A percentile compares a stretch with the other conserved stretches of the same genome.
Evolutionary conservation across 805 yeast genomes (phyloP).

Genomic region (Pichia californica): DNA sequence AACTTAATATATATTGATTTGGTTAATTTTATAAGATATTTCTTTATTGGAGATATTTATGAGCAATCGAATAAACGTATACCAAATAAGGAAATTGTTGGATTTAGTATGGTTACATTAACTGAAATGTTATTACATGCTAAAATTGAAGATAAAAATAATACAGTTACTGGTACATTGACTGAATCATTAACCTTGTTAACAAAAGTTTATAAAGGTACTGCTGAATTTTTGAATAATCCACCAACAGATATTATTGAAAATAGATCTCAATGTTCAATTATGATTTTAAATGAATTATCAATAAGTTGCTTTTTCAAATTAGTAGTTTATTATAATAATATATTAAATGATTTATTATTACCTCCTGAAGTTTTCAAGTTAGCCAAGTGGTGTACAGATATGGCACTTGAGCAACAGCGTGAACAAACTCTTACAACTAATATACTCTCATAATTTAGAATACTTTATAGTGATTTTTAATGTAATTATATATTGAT

Average conservation of each 20-base stretch:
- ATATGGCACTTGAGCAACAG: constrained; percentile 50
- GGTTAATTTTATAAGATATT: background rate
- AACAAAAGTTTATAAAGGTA: constrained; percentile 52
- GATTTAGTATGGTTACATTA: constrained; percentile 57
- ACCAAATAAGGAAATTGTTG: constrained; percentile 50
- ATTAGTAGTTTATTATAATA: constrained; percentile 58
- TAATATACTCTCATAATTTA: constrained; percentile 4
- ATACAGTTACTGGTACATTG: constrained; percentile 46
- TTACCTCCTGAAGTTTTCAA: constrained; percentile 57
- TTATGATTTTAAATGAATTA: constrained; percentile 55
- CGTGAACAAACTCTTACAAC: constrained; percentile 20
- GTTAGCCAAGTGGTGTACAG: constrained; percentile 68
- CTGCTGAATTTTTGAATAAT: constrained; percentile 40
- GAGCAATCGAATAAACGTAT: constrained; percentile 57
- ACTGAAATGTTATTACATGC: constrained; percentile 55
- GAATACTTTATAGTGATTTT: background rate
- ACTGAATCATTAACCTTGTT: constrained; percentile 53
- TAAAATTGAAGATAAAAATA: constrained; percentile 55
- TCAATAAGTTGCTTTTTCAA: constrained; percentile 59
- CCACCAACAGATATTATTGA: constrained; percentile 24
- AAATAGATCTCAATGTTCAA: constrained; percentile 19
- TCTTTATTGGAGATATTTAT: constrained; percentile 11
- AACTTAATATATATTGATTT: background rate
- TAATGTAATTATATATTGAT: background rate
- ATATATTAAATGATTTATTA: constrained; percentile 55